Evolutionary conservation across 768 basidiomycete genomes (phyloP).

Genomic region (Hericium erinaceus): DNA sequence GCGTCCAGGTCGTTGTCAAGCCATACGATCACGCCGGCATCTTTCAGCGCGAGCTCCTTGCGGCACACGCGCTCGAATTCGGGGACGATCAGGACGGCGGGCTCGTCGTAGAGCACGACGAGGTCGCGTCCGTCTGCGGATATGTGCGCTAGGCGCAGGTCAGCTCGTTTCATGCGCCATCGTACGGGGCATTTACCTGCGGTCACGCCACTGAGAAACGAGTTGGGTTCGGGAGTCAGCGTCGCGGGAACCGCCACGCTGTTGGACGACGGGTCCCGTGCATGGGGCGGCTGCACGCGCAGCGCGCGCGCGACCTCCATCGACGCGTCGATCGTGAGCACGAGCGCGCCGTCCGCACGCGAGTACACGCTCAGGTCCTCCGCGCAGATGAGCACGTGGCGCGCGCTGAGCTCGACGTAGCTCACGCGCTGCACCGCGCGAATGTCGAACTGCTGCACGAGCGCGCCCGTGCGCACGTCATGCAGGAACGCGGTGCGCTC

Average conservation of each 20-base stretch:
- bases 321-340: conserved; percentile 26
- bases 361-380: conserved; percentile 44
- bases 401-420: conserved; percentile 58
- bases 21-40: neutral
- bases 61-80: conserved; percentile 24
- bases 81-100: conserved; percentile 22
- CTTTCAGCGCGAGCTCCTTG: neutral
- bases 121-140: conserved; percentile 28
- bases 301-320: neutral
- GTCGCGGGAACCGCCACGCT: neutral
- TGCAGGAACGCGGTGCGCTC: conserved; percentile 42
- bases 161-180: neutral
- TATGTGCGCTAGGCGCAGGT: conserved; percentile 23
- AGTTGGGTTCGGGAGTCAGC: neutral
- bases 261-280: neutral
- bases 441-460: conserved; percentile 34
- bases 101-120: conserved; percentile 17
- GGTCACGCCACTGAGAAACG: neutral
- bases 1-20: neutral
- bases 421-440: conserved; percentile 25
- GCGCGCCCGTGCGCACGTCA: conserved; percentile 44
- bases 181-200: conserved; percentile 1
- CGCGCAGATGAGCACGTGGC: conserved; percentile 54
- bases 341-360: conserved; percentile 33
- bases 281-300: neutral